Evolutionary conservation across 2,329 filamentous ascomycete species (phyloP).

Genomic region (Colletotrichum sp.): DNA sequence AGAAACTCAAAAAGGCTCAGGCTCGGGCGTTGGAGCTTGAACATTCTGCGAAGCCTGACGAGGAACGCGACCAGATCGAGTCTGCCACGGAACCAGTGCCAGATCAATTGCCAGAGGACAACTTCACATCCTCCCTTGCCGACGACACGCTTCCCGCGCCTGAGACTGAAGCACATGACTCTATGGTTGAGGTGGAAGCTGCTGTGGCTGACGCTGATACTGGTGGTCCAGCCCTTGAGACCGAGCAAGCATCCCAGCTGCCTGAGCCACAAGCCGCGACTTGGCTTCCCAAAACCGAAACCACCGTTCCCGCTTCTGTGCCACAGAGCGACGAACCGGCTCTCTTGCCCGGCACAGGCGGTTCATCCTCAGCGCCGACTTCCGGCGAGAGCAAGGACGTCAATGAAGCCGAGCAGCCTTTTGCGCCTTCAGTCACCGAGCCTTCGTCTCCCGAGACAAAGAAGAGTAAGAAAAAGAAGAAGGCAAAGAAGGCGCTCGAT

Average conservation of each 20-base stretch:
- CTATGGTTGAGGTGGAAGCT: neutral
- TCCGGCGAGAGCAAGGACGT: neutral
- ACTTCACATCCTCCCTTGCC: neutral
- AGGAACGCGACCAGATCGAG: neutral
- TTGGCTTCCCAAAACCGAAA: neutral
- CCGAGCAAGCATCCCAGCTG: neutral
- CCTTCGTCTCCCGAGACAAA: conserved; percentile 19
- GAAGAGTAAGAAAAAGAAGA: conserved; percentile 40
- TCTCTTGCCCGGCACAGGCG: neutral
- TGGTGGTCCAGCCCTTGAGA: neutral
- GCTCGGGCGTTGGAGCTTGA: conserved; percentile 14
- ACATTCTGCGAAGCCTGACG: neutral
- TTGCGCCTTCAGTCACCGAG: neutral
- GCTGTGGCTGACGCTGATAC: neutral
- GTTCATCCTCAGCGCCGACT: neutral
- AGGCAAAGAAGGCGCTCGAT: conserved; percentile 13
- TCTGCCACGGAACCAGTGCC: neutral
- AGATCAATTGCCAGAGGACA: neutral
- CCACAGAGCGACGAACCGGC: neutral
- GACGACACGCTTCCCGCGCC: conserved; percentile 13
- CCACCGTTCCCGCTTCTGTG: neutral
- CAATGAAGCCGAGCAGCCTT: neutral
- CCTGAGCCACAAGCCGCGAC: neutral
- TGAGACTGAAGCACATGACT: neutral
- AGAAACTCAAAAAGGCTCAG: conserved; percentile 28